phyloP scores from a whole-genome alignment of 2,329 filamentous ascomycete genomes.

The Penicillium decumbens region DNA sequence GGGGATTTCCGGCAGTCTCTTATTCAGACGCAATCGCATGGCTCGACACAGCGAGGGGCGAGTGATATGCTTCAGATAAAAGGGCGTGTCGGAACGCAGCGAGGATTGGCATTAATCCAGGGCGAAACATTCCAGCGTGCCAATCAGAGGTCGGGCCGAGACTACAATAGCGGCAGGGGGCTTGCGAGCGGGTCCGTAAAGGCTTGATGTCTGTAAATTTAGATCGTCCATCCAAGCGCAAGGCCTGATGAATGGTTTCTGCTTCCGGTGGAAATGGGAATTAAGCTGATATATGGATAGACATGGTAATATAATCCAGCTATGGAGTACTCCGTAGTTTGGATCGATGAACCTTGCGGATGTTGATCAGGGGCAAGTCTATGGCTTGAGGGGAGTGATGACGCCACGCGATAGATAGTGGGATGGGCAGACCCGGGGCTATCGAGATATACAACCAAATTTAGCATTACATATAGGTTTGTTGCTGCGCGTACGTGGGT shows the following conservation, averaged over 20 bases:
- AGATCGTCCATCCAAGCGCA: slow-evolving; percentile 22
- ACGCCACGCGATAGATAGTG: slow-evolving; percentile 15
- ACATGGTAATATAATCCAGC: not conserved
- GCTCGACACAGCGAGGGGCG: slow-evolving; percentile 3
- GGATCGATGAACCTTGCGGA: not conserved
- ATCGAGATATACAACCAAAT: not conserved
- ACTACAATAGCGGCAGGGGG: slow-evolving; percentile 24
- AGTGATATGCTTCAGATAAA: not conserved
- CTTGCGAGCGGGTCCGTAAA: slow-evolving; percentile 19
- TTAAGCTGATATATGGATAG: not conserved
- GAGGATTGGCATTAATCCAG: slow-evolving; percentile 13
- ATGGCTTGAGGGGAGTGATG: slow-evolving; percentile 12
- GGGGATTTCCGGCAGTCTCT: not conserved
- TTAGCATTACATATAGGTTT: not conserved
- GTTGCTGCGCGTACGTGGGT: not conserved
- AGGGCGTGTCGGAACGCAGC: slow-evolving; percentile 5
- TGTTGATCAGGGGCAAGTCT: slow-evolving; percentile 14
- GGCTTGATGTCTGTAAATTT: slow-evolving; percentile 26
- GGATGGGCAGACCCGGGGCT: slow-evolving; percentile 1
- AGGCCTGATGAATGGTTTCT: not conserved
- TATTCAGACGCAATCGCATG: not conserved
- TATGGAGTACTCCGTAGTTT: too few relatives aligned
- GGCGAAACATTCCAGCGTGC: slow-evolving; percentile 20
- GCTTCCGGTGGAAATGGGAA: not conserved
- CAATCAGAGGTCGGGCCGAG: slow-evolving; percentile 20